Conservation (phyloP, 1,284 basidiomycete genomes). For the Austropuccinia psidii region DNA sequence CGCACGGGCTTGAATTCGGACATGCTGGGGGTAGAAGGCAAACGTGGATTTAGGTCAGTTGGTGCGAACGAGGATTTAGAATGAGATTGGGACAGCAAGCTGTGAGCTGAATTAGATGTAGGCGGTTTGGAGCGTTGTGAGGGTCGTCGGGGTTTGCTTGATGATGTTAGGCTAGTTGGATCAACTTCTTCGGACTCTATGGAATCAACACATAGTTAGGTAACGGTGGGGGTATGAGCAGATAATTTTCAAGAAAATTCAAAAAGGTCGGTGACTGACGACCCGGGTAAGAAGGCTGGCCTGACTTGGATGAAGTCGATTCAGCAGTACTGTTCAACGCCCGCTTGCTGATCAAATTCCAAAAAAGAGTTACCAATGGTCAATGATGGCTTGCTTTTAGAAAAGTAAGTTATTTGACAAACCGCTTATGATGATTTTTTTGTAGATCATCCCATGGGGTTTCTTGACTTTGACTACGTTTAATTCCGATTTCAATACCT, state of each 20-base stretch:
- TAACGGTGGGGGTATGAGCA: background rate
- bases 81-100: background rate
- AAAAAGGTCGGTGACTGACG: too few relatives aligned
- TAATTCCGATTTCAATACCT: background rate
- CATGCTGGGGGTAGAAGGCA: background rate
- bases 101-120: background rate
- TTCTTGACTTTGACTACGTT: conserved; percentile 2
- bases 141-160: background rate
- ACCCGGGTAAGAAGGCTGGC: too few relatives aligned
- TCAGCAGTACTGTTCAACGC: background rate
- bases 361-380: background rate
- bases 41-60: background rate
- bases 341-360: background rate
- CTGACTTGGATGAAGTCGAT: background rate
- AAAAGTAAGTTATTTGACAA: too few relatives aligned
- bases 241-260: background rate
- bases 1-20: conserved; percentile 9
- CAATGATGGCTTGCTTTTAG: too few relatives aligned
- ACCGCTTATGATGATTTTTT: conserved; percentile 14
- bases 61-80: background rate
- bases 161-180: background rate
- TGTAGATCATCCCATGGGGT: background rate
- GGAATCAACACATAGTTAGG: too few relatives aligned
- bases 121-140: conserved; percentile 4
- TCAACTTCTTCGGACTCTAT: too few relatives aligned